Evolutionary conservation across 371 early-diverging fungal species (phyloP).

Genomic region (Entomophthora muscae): DNA sequence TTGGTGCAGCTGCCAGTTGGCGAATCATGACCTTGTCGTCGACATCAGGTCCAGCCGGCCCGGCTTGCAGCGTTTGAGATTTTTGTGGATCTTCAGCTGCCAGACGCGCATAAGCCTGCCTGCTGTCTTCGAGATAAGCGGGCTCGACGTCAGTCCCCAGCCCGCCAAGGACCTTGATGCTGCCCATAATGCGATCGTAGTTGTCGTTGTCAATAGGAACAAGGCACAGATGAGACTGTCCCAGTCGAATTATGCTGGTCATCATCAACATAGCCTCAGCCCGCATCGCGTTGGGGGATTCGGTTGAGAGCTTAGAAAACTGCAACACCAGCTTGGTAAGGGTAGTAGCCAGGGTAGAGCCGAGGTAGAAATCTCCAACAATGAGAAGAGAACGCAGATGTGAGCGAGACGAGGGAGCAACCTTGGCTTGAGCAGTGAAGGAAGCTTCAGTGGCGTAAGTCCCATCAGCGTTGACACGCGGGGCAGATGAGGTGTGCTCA

Average conservation of each 20-base stretch:
- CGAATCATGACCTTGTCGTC: conserved; percentile 81
- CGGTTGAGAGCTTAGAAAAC: conserved; percentile 30
- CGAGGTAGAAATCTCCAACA: conserved; percentile 83
- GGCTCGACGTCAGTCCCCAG: conserved; percentile 31
- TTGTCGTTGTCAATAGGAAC: conserved; percentile 92
- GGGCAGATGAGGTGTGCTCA: conserved; percentile 21
- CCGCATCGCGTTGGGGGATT: conserved; percentile 46
- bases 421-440: conserved; percentile 29
- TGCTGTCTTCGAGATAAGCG: conserved; percentile 62
- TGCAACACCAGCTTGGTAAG: conserved; percentile 77
- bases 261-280: conserved; percentile 93
- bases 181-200: conserved; percentile 75
- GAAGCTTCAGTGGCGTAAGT: conserved; percentile 93
- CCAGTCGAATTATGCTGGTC: conserved; percentile 84
- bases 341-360: conserved; percentile 69
- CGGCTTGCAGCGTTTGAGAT: conserved; percentile 23
- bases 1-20: conserved; percentile 25
- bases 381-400: conserved; percentile 64
- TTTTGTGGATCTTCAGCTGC: conserved; percentile 20
- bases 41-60: conserved; percentile 49
- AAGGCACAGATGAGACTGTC: conserved; percentile 65
- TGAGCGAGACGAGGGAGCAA: conserved; percentile 38
- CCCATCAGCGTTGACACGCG: conserved; percentile 82
- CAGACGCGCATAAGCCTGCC: conserved; percentile 61
- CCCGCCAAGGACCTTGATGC: conserved; percentile 62